A percentile compares a stretch with the other conserved stretches of the same genome.
phyloP scores from a whole-genome alignment of 306 rosid species.

The Arachis hypogaea region DNA sequence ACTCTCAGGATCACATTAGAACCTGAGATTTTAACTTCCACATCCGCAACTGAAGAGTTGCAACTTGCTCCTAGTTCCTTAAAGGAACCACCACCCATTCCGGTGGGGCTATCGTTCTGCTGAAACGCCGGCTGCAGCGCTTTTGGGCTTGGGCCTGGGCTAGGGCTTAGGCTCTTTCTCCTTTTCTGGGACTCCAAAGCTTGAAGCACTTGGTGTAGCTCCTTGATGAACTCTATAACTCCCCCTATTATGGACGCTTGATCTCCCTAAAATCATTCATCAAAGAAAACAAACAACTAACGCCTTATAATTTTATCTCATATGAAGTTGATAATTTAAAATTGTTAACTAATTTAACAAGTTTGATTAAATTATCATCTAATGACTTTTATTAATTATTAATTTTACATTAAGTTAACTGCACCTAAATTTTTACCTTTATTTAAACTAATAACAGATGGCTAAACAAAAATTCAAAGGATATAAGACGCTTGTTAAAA shows the following conservation, averaged over 20 bases:
- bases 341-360: too few species aligned
- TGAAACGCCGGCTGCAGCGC: conserved; percentile 32
- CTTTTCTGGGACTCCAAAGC: conserved; percentile 85
- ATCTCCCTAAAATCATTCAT: conserved; percentile 61
- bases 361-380: too few species aligned
- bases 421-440: too few species aligned
- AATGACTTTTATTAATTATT: too few species aligned
- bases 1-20: conserved; percentile 75
- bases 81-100: conserved; percentile 39
- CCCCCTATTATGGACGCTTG: conserved; percentile 98
- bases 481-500: too few species aligned
- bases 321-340: too few species aligned
- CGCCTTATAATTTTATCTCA: too few species aligned
- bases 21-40: conserved; percentile 89
- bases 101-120: conserved; percentile 41
- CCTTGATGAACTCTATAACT: conserved; percentile 91
- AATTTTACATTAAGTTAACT: too few species aligned
- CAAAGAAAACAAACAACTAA: too few species aligned
- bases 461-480: too few species aligned
- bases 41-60: conserved; percentile 88
- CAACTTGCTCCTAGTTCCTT: conserved; percentile 80
- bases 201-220: conserved; percentile 81
- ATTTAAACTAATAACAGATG: too few species aligned
- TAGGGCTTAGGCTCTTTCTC: conserved; percentile 93
- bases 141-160: conserved; percentile 64